A percentile compares a stretch with the other conserved stretches of the same genome.
phyloP scores from a whole-genome alignment of 2,329 filamentous ascomycete genomes.

The Bipolaris cookei region DNA sequence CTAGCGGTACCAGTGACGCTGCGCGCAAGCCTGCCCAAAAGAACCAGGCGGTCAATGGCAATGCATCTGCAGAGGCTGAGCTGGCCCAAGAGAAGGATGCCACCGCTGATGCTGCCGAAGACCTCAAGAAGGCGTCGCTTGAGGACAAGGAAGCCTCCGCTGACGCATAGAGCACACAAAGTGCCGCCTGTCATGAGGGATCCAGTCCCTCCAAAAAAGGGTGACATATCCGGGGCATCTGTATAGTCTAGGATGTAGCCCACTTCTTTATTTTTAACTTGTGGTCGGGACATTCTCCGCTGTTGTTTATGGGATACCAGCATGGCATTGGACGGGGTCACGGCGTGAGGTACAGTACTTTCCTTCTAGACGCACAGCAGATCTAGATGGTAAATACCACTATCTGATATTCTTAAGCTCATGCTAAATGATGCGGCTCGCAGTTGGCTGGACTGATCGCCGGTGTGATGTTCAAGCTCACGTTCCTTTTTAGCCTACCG shows the following conservation, averaged over 20 bases:
- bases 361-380: slow-evolving; percentile 26
- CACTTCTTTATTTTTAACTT: slow-evolving; percentile 27
- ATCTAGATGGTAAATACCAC: slow-evolving; percentile 31
- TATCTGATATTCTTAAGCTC: slow-evolving; percentile 15
- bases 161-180: slow-evolving; percentile 31
- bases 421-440: slow-evolving; percentile 7
- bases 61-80: slow-evolving; percentile 60
- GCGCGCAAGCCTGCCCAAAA: slow-evolving; percentile 61
- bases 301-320: slow-evolving; percentile 26
- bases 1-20: slow-evolving; percentile 60
- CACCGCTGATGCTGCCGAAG: slow-evolving; percentile 64
- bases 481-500: slow-evolving; percentile 1
- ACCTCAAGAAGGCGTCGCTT: slow-evolving; percentile 65
- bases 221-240: slow-evolving; percentile 27
- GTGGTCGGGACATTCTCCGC: slow-evolving; percentile 20
- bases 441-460: background rate
- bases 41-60: slow-evolving; percentile 60
- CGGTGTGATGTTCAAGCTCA: background rate
- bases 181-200: slow-evolving; percentile 10
- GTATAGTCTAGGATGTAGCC: slow-evolving; percentile 26
- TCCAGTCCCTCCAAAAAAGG: slow-evolving; percentile 19
- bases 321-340: slow-evolving; percentile 29
- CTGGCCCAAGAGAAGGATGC: slow-evolving; percentile 64
- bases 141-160: slow-evolving; percentile 56
- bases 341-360: slow-evolving; percentile 21